phyloP scores from a whole-genome alignment of 768 basidiomycete species.

The Kockovaella imperatae region DNA sequence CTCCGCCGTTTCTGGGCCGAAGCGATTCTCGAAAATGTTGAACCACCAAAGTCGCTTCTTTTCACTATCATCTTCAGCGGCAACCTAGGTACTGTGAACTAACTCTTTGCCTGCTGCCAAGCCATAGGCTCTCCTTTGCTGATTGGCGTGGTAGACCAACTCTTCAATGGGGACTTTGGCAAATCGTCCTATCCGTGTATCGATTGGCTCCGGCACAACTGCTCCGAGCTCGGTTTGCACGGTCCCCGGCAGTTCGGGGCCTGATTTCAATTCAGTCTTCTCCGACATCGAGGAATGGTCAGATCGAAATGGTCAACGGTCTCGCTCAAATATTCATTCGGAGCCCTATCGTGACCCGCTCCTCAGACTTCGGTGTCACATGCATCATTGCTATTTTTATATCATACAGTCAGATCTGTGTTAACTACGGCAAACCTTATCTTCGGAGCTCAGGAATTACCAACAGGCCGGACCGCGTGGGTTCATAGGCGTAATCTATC shows the following conservation, averaged over 20 bases:
- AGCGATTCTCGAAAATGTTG: conserved; percentile 1
- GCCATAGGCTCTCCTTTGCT: background rate
- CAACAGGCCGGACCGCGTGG: background rate
- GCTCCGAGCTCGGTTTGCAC: too few species aligned
- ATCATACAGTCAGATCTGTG: too few species aligned
- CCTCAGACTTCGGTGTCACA: too few species aligned
- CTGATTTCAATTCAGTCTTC: too few species aligned
- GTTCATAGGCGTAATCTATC: background rate
- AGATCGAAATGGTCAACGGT: too few species aligned
- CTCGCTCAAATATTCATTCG: too few species aligned
- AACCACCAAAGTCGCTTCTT: conserved; percentile 1
- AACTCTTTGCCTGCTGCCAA: background rate
- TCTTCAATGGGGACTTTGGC: conserved; percentile 1
- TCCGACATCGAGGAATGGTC: too few species aligned
- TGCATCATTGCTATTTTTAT: too few species aligned
- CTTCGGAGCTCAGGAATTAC: conserved; percentile 1
- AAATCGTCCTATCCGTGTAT: conserved; percentile 1
- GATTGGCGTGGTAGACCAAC: conserved; percentile 2
- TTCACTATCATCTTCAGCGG: background rate
- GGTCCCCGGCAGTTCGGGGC: too few species aligned
- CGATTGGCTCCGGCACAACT: too few species aligned
- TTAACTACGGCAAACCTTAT: too few species aligned
- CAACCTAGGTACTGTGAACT: background rate
- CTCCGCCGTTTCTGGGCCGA: background rate
- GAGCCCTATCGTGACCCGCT: too few species aligned